Conservation (phyloP, 2,329 filamentous ascomycete species). For the Geosmithia morbida region DNA sequence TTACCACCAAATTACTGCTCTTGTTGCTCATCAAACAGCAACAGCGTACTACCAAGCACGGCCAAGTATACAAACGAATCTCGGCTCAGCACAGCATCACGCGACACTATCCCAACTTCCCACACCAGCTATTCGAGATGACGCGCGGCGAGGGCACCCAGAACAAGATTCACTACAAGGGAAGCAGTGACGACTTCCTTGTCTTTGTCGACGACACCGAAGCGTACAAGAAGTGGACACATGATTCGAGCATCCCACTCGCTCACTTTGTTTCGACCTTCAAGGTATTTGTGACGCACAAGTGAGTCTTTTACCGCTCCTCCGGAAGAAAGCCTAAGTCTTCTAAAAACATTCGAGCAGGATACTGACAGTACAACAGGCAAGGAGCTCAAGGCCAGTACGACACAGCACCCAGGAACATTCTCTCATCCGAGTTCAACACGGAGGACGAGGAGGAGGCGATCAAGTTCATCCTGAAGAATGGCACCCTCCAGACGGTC, state of each 20-base stretch:
- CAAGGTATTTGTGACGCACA: constrained; percentile 82
- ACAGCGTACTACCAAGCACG: neutral
- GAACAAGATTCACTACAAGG: constrained; percentile 79
- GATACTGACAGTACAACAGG: constrained; percentile 26
- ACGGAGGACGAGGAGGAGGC: constrained; percentile 66
- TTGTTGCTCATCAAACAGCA: neutral
- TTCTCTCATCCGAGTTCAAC: constrained; percentile 77
- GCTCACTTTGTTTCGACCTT: constrained; percentile 76
- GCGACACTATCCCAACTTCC: neutral
- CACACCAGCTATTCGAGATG: constrained; percentile 27
- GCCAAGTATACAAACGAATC: neutral
- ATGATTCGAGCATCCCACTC: constrained; percentile 64
- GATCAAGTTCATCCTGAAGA: constrained; percentile 67
- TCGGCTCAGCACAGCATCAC: neutral
- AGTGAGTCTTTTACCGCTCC: constrained; percentile 41
- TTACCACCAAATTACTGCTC: neutral
- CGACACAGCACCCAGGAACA: constrained; percentile 60
- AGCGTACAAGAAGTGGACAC: constrained; percentile 67
- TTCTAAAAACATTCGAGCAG: neutral
- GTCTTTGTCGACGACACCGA: constrained; percentile 45
- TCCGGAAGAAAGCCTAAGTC: neutral
- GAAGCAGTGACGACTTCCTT: constrained; percentile 43
- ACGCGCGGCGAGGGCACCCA: constrained; percentile 55
- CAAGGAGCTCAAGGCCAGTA: constrained; percentile 74
- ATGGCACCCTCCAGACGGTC: constrained; percentile 52